Conservation (phyloP, 768 basidiomycete genomes). For the Agaricus subrufescens region DNA sequence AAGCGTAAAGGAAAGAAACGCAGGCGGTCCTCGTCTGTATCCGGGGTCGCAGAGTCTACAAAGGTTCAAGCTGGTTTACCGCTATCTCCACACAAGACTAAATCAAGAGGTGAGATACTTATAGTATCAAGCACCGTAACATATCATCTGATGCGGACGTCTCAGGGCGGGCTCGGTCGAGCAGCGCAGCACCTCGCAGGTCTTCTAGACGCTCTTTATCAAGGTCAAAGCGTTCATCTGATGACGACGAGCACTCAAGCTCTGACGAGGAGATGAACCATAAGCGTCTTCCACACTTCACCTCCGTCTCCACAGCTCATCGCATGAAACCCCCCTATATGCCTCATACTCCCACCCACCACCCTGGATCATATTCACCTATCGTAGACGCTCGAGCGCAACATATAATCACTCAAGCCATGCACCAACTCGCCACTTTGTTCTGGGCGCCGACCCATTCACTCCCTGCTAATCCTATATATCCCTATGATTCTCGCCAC, state of each 20-base stretch:
- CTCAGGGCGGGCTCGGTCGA: neutral
- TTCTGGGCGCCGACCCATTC: constrained; percentile 23
- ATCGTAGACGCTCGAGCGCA: constrained; percentile 37
- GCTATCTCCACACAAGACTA: neutral
- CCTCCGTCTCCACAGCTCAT: constrained; percentile 20
- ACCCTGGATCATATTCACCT: constrained; percentile 23
- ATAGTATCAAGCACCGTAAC: neutral
- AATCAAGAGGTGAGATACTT: neutral
- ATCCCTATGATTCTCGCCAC: constrained; percentile 4
- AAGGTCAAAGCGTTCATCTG: neutral
- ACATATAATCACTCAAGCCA: constrained; percentile 36
- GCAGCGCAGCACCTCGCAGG: neutral
- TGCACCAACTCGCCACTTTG: constrained; percentile 38
- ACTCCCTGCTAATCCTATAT: constrained; percentile 17
- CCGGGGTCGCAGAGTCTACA: neutral
- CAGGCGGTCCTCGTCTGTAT: constrained; percentile 2
- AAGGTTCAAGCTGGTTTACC: neutral
- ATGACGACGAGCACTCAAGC: neutral
- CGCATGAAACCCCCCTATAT: constrained; percentile 14
- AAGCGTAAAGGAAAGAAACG: constrained; percentile 1
- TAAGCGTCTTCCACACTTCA: neutral
- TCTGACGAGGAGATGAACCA: neutral
- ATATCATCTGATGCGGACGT: neutral
- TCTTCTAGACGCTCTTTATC: neutral
- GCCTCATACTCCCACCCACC: constrained; percentile 14